A percentile compares a stretch with the other conserved stretches of the same genome.
Evolutionary conservation across 495 filamentous ascomycete species (phyloP).

Genomic region (Articulospora tetracladia): DNA sequence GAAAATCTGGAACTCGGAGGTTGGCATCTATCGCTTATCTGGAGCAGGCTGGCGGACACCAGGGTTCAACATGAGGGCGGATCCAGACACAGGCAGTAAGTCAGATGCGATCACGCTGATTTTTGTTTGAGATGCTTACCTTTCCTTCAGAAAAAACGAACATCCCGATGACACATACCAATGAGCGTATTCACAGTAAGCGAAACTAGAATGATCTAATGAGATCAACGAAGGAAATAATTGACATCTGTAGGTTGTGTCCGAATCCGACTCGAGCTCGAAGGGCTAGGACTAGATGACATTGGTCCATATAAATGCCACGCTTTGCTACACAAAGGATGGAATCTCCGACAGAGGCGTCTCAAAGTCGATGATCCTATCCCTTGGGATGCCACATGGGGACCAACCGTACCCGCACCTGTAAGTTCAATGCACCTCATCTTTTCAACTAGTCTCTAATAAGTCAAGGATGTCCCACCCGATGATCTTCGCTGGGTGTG

Average conservation of each 20-base stretch:
- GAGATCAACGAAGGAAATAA: not conserved
- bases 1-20: constrained; percentile 43
- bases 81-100: constrained; percentile 42
- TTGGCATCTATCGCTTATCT: constrained; percentile 28
- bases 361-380: constrained; percentile 33
- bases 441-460: not conserved
- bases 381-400: constrained; percentile 32
- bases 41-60: constrained; percentile 40
- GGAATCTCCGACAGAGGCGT: constrained; percentile 31
- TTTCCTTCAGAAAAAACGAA: not conserved
- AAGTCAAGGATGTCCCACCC: constrained; percentile 1
- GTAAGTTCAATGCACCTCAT: not conserved
- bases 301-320: constrained; percentile 46
- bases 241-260: constrained; percentile 33
- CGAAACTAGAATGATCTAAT: not conserved
- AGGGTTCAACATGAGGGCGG: constrained; percentile 50
- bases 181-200: constrained; percentile 59
- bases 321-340: constrained; percentile 40
- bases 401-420: constrained; percentile 13
- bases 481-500: constrained; percentile 41
- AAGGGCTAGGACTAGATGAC: constrained; percentile 56
- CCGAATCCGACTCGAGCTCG: constrained; percentile 48
- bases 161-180: constrained; percentile 49
- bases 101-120: constrained; percentile 23
- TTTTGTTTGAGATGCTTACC: not conserved